Conservation (phyloP, 2,329 filamentous ascomycete species). For the Teratosphaeria destructans region DNA sequence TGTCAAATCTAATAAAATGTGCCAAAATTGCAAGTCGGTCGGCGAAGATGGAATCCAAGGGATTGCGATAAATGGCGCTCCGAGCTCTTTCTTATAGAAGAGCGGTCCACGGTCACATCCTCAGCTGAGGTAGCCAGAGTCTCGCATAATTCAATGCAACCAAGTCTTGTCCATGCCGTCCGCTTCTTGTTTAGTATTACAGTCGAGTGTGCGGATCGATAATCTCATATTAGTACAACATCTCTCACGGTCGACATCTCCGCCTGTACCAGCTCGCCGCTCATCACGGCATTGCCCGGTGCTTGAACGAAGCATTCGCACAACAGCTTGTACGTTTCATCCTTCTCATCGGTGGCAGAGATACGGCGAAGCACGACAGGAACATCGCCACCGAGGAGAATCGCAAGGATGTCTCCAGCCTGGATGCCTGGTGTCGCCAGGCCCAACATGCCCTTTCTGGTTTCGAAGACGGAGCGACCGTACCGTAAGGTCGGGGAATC, state of each 20-base stretch:
- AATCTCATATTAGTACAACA: background rate
- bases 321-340: constrained; percentile 15
- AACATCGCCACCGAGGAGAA: constrained; percentile 20
- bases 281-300: constrained; percentile 12
- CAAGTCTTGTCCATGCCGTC: too few relatives aligned
- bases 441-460: constrained; percentile 14
- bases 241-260: background rate
- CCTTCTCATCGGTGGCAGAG: constrained; percentile 5
- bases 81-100: too few relatives aligned
- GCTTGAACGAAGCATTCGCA: constrained; percentile 21
- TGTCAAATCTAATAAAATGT: too few relatives aligned
- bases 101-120: too few relatives aligned
- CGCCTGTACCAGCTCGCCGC: constrained; percentile 11
- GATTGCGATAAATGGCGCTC: too few relatives aligned
- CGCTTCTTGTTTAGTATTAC: too few relatives aligned
- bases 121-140: too few relatives aligned
- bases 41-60: too few relatives aligned
- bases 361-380: constrained; percentile 19
- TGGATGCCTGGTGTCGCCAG: constrained; percentile 17
- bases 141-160: too few relatives aligned
- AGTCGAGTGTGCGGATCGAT: background rate
- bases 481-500: constrained; percentile 13
- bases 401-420: constrained; percentile 14
- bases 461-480: constrained; percentile 19
- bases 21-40: too few relatives aligned